Evolutionary conservation across 306 rosid genomes (phyloP), one percentile per base, ranked within the genome.

Genomic region (Cicer pinnatifidum): DNA sequence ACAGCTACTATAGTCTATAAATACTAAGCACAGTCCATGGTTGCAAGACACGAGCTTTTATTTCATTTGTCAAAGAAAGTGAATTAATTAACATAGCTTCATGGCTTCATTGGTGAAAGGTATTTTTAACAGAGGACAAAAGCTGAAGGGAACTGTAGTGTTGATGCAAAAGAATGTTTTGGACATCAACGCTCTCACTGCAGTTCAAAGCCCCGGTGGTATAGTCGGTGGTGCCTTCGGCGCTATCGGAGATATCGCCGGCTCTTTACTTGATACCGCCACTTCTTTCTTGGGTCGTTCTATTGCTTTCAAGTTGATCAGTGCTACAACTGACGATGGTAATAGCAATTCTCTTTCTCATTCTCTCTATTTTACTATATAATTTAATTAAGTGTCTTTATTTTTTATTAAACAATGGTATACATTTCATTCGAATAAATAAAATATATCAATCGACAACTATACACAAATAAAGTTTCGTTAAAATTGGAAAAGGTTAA

Each of bases 131-230:
- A 66, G 16, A 19, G 62, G 69, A 1, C 7, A 16, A 2, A 72
- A 72, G 37, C 16, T 79, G 8, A 79, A 65, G 33, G 82, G 82
- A 3, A 79, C 78, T 1, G 61, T 54, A 23, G 61, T 79, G 35
- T 19, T 79, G 78, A 64, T 53, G 74, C 64, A 16, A 23, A 72
- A 72, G 53, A 64, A 79, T 60, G 44, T 37, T 11, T 20, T 78
- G 11, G 82, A 78, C 35, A 51, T 78, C 20, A 78, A 63, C 4
- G 73, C 15, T 3, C 46, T 77, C 60, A 71, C 73, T 1, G 44
- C 11, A 9, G 71, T 9, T 19, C 33, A 66, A 13, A 53, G 40
- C 0, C 11, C 46, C 2, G 4, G 7, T 13, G 45, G 57, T 20
- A 13, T 58, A 15, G 0, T 77, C 2, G 38, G 19, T 8, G 51